Evolutionary conservation across 73 alveolate genomes (phyloP).

Genomic region (Paramecium tetraurelia): DNA sequence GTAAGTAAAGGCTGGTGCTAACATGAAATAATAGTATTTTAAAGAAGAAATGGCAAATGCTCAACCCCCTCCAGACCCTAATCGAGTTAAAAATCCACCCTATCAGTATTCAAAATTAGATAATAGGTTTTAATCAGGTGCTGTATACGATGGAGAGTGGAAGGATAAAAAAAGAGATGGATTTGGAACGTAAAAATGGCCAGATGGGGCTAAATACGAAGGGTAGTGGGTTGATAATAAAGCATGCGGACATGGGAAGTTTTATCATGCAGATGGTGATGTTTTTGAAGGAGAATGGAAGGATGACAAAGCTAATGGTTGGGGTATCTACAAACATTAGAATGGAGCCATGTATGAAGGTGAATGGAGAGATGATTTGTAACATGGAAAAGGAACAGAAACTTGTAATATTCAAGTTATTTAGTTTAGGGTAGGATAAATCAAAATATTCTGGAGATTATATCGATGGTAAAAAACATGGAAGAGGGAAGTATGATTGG

Average conservation of each 20-base stretch:
- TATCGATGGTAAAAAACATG: constrained; percentile 64
- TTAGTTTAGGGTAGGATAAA: constrained; percentile 51
- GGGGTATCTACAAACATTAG: neutral
- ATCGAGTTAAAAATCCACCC: neutral
- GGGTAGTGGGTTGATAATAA: constrained; percentile 70
- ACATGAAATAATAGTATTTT: neutral
- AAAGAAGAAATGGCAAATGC: neutral
- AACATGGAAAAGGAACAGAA: constrained; percentile 2
- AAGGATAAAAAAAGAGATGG: constrained; percentile 84
- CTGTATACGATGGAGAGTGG: constrained; percentile 89
- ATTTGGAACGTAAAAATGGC: constrained; percentile 79
- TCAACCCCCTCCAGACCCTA: constrained; percentile 11
- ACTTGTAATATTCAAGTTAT: constrained; percentile 13
- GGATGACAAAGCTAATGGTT: constrained; percentile 42
- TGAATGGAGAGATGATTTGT: constrained; percentile 28
- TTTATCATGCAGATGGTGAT: constrained; percentile 78
- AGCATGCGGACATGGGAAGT: constrained; percentile 84
- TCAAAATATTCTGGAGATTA: constrained; percentile 64
- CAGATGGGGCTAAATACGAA: constrained; percentile 81
- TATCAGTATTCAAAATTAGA: constrained; percentile 41
- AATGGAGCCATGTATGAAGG: constrained; percentile 33
- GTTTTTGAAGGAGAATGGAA: constrained; percentile 82
- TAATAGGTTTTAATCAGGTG: constrained; percentile 65
- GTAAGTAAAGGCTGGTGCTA: neutral
- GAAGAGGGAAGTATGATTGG: constrained; percentile 68